These are phyloP conservation scores for Stellera chamaejasme DNA, from an alignment of 345 rosid genomes.

Conservation along the genomic window DNA sequence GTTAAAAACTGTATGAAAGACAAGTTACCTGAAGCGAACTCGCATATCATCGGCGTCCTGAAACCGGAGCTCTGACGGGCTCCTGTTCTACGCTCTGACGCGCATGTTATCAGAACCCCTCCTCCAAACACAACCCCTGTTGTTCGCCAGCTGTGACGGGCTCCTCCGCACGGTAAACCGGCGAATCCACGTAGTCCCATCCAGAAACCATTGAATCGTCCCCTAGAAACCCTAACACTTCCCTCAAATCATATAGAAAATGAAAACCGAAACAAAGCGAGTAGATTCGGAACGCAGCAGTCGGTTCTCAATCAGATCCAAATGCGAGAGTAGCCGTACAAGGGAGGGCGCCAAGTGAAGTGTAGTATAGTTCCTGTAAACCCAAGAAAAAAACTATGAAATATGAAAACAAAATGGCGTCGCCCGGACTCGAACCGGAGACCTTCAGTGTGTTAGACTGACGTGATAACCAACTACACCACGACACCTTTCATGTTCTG, in stretches of 20 bases:
- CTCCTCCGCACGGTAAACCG: constrained; percentile 52
- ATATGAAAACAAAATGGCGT: constrained; percentile 34
- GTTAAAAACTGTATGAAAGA: no score
- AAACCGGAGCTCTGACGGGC: constrained; percentile 67
- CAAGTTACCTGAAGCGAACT: not conserved
- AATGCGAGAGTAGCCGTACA: no score
- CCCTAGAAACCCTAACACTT: constrained; percentile 68
- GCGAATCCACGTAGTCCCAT: constrained; percentile 88
- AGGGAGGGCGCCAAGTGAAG: no score
- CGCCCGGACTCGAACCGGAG: constrained; percentile 79
- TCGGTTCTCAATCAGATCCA: no score
- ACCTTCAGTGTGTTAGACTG: constrained; percentile 90
- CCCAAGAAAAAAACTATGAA: no score
- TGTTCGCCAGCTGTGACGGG: constrained; percentile 18
- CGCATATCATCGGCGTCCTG: constrained; percentile 50
- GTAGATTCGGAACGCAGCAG: no score
- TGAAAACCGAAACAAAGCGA: no score
- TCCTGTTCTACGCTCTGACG: no score
- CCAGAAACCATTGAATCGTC: constrained; percentile 72
- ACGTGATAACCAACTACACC: constrained; percentile 90
- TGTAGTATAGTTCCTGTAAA: no score
- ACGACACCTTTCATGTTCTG: constrained; percentile 35
- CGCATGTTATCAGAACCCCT: not conserved
- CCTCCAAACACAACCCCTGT: constrained; percentile 34
- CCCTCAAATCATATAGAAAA: constrained; percentile 91